Base-by-base conservation (phyloP, 2,329 filamentous ascomycete species). In the Colletotrichum simmondsii region DNA sequence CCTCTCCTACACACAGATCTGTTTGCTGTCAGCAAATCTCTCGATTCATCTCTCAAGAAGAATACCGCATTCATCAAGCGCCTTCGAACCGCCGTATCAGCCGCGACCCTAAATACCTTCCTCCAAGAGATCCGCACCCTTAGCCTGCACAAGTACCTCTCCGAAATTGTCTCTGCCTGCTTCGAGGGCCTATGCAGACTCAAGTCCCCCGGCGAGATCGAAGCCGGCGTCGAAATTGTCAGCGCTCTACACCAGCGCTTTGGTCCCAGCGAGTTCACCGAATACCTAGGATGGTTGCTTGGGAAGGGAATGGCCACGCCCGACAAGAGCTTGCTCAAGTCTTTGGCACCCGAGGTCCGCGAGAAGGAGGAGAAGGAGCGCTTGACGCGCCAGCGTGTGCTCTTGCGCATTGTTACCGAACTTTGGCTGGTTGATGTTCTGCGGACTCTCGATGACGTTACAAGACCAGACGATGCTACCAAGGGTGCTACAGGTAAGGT, bases 41-140 rank as follows among this genome's bases (percentile, higher is more conserved):
- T 98, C 79, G 96, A 98, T 83, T 98, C 96, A 65, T 97, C 95
- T 64, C 88, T 98, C 82, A 98, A 98, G 86, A 98, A 98, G 87
- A 98, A 98, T 79, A 98, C 96, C 4, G 95, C 95, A 76, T 98
- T 98, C 83, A 98, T 98, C 81, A 98, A 98, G 85, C 94, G 96
- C 79, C 88, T 98, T 68, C 94, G 96, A 77, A 98, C 96, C 71
- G 94, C 95, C 73, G 92, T 98, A 75, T 95, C 93, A 75, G 86
- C 94, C 61, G 88, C 95, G 69, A 94, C 93, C 68, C 91, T 95
- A 67, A 87, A 90, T 76, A 97, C 95, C 72, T 97, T 98, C 83
- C 86, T 98, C 60, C 92, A 96, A 81, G 96, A 98, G 81, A 95
- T 98, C 78, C 92, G 93, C 78, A 94, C 94, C 30, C 88, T 98